These are phyloP conservation scores for Rhizophora apiculata DNA, from an alignment of 345 rosid species.

Conservation along the genomic window DNA sequence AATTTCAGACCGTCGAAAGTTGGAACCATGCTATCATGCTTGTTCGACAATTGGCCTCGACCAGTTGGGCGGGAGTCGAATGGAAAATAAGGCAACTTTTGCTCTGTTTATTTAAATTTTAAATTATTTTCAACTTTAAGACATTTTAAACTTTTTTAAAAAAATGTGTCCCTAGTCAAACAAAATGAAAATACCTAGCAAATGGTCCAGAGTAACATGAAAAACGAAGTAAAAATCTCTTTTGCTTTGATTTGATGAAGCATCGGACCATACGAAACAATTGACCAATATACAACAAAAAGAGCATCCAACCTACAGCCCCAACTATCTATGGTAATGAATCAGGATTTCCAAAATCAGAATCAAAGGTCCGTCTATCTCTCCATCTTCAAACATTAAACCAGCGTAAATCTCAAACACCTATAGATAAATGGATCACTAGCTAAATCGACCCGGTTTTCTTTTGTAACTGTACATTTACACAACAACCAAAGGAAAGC, in stretches of 20 bases:
- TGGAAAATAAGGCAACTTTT: no score
- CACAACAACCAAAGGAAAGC: background rate
- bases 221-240: no score
- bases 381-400: slow-evolving; percentile 14
- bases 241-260: background rate
- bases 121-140: no score
- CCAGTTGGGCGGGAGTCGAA: no score
- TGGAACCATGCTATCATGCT: no score
- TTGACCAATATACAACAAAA: slow-evolving; percentile 21
- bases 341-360: slow-evolving; percentile 32
- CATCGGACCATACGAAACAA: slow-evolving; percentile 14
- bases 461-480: slow-evolving; percentile 27
- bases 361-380: slow-evolving; percentile 15
- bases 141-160: no score
- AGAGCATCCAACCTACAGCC: slow-evolving; percentile 29
- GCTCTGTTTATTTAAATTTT: no score
- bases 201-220: no score
- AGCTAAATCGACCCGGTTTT: background rate
- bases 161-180: no score
- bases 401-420: background rate
- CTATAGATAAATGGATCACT: slow-evolving; percentile 9
- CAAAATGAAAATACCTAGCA: no score
- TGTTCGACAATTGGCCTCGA: no score
- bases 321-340: slow-evolving; percentile 36
- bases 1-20: no score